A percentile compares a stretch with the other conserved stretches of the same genome.
These are phyloP conservation scores for Raddia guianensis DNA, from an alignment of 176 grass and related monocot genomes.

Conservation along the genomic window DNA sequence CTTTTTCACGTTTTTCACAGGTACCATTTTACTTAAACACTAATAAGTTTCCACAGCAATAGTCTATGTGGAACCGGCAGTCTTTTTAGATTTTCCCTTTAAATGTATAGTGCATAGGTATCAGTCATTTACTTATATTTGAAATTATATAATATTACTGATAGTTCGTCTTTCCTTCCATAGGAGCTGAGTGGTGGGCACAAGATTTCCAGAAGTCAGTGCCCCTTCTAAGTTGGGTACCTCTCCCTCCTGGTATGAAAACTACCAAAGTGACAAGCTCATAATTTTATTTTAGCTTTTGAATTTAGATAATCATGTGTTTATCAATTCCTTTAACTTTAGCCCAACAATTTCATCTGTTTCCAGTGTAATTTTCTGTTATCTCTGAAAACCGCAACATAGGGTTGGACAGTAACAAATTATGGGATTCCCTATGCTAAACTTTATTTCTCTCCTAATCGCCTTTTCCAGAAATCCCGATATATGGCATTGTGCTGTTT, in stretches of 20 bases:
- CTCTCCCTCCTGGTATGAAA: slow-evolving; percentile 82
- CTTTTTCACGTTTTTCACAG: slow-evolving; percentile 86
- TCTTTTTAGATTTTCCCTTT: not conserved
- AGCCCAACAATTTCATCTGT: slow-evolving; percentile 6
- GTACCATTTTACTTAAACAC: slow-evolving; percentile 40
- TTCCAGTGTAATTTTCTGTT: not conserved
- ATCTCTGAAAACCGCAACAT: not conserved
- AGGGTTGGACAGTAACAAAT: not conserved
- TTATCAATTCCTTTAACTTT: not conserved
- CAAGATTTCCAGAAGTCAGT: slow-evolving; percentile 91
- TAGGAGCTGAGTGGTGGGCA: slow-evolving; percentile 97
- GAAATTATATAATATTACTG: slow-evolving; percentile 2
- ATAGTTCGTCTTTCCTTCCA: slow-evolving; percentile 43
- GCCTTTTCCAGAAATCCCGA: slow-evolving; percentile 67
- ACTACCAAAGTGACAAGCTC: slow-evolving; percentile 23
- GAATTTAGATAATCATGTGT: not conserved
- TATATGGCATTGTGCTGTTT: slow-evolving; percentile 72
- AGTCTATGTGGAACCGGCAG: slow-evolving; percentile 2
- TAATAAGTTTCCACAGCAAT: slow-evolving; percentile 10
- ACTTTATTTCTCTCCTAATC: not conserved
- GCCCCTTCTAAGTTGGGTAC: slow-evolving; percentile 77
- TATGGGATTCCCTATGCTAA: slow-evolving; percentile 26
- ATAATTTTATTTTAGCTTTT: slow-evolving; percentile 15
- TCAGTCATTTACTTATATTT: not conserved
- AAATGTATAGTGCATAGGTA: slow-evolving; percentile 21